Percentiles rank a stretch among this genome's conserved stretches.
phyloP scores from a whole-genome alignment of 1,284 basidiomycete species.

The Irpex rosettiformis region DNA sequence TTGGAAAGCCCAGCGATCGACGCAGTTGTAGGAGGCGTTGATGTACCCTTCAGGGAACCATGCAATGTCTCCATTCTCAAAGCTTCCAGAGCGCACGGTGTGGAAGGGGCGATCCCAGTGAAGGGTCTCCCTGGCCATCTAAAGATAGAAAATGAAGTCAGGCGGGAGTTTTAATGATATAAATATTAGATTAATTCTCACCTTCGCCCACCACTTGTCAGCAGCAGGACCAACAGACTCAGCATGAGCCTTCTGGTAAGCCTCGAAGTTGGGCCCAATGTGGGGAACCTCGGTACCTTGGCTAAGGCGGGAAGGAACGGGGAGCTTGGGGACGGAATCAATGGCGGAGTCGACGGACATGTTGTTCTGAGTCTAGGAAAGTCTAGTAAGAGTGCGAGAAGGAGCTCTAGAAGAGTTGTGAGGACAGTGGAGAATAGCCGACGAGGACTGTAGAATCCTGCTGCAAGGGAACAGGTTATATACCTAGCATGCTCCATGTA shows the following conservation, averaged over 20 bases:
- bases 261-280: conserved; percentile 70
- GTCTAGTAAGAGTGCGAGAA: background rate
- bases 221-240: conserved; percentile 72
- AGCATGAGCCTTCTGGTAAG: conserved; percentile 62
- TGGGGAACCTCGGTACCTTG: conserved; percentile 63
- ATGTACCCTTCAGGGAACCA: conserved; percentile 94
- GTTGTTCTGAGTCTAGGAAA: background rate
- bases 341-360: conserved; percentile 14
- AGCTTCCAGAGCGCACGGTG: conserved; percentile 83
- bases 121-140: conserved; percentile 81
- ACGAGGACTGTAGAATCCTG: background rate
- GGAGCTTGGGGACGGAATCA: conserved; percentile 9
- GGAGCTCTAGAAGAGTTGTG: background rate
- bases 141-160: background rate
- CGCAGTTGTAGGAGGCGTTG: conserved; percentile 96
- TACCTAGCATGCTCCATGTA: background rate
- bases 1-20: conserved; percentile 93
- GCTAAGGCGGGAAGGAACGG: conserved; percentile 24
- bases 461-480: background rate
- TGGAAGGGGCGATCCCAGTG: conserved; percentile 93
- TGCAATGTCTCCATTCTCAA: conserved; percentile 84
- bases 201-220: conserved; percentile 88
- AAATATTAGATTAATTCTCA: conserved; percentile 28
- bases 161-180: conserved; percentile 4
- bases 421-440: background rate